A percentile compares a stretch with the other conserved stretches of the same genome.
phyloP scores from a whole-genome alignment of 2,329 filamentous ascomycete genomes.

The Diaporthe batatas region DNA sequence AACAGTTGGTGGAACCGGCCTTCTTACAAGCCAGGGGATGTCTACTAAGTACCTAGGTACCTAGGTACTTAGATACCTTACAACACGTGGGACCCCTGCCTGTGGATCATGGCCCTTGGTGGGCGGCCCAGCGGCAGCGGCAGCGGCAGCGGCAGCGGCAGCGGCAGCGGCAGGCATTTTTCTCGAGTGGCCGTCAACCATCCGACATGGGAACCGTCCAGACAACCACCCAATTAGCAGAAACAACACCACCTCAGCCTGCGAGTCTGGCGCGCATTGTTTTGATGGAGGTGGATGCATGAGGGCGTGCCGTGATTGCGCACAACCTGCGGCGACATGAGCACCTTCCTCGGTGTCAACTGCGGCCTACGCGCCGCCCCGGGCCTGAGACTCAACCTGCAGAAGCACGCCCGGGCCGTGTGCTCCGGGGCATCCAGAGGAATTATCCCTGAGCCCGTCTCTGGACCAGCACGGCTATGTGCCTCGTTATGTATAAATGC shows the following conservation, averaged over 20 bases:
- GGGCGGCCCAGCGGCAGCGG: not conserved
- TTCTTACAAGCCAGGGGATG: not conserved
- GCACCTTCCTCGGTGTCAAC: conserved; percentile 47
- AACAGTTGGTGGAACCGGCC: not conserved
- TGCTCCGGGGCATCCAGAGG: not conserved
- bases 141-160: conserved; percentile 4
- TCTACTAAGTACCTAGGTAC: too few species aligned
- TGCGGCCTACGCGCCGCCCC: conserved; percentile 47
- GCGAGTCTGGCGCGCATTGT: not conserved
- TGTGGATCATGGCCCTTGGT: not conserved
- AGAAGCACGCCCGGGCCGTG: not conserved
- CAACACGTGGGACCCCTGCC: conserved; percentile 15
- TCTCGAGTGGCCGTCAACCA: conserved; percentile 5
- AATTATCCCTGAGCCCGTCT: not conserved
- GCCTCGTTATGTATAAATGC: not conserved
- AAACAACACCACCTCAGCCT: not conserved
- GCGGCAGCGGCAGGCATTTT: conserved; percentile 4
- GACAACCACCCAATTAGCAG: not conserved
- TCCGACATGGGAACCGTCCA: not conserved
- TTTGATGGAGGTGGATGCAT: conserved; percentile 31
- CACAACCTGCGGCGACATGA: conserved; percentile 47
- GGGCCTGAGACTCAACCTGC: conserved; percentile 40
- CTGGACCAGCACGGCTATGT: not conserved
- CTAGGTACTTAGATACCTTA: too few species aligned
- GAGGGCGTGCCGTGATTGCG: conserved; percentile 45